Base-by-base conservation (phyloP, 345 rosid genomes). In the Citrus medica region DNA sequence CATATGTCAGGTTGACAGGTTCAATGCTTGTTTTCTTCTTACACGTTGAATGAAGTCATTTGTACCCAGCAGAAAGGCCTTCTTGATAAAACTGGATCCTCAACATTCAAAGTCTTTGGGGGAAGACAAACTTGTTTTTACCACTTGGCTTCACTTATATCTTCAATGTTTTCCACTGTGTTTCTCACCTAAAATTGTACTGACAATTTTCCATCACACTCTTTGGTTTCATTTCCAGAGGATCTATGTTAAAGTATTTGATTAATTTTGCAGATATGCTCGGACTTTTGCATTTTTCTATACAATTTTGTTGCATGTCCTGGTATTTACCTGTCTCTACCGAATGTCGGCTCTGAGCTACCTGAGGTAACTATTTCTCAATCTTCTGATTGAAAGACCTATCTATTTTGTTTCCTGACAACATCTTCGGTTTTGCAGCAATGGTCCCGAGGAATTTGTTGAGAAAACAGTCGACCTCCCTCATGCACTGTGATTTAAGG, bases 291-390 rank as follows among this genome's bases (percentile, higher is more conserved):
- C 90, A 12, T 93, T 95, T 87, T 95, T 95, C 89, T 95, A 93
- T 84, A 93, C 97, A 10, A 95, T 93, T 55, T 96, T 94, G 67
- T 81, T 93, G 82, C 99, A 95, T 79, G 79, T 92, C 27, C 90
- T 96, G 64, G 97, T 96, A 25, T 96, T 96, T 80, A 88, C 97
- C 66, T 92, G 99, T 86, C 97, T 92, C 67, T 96, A 96, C 88
- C 88, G 97, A 64, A 93, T 94, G 99, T 94, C 98, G 19, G 96
- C 98, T 76, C 86, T 88, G 83, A 95, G 99, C 86, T 87, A 95
- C 69, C 90, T 92, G 64, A 88, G 98, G 98, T 93, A 81, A 83
- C 22, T 9, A 60, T 79, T 65, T 64, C 10, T n/a, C 76, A 12
- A 8, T 21, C 40, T 42, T 70, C 72, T 37, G 13, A 42, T 35